Evolutionary conservation across 441 rosid genomes (phyloP), one percentile per base, ranked within the genome.

Genomic region (Eutrema salsugineum): DNA sequence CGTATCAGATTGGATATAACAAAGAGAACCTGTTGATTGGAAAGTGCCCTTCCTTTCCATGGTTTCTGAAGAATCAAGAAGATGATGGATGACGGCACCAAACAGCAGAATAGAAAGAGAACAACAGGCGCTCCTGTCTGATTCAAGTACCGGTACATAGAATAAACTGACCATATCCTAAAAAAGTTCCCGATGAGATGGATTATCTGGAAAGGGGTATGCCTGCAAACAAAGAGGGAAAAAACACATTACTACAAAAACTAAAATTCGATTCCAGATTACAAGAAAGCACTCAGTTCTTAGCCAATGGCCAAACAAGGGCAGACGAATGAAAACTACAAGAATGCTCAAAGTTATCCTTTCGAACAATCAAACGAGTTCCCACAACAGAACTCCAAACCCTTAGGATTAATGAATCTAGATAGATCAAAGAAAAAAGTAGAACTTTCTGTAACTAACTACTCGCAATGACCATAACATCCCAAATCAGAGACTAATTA

Each of bases 141-240:
- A 63, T 82, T 77, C 82, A 94, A 83, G 79, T 92, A 94, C 2
- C 79, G 85, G 64, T 88, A 88, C 94, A 87, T 85, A 32, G 97
- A 89, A 75, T 94, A 90, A 48, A 94, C 91, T 19, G 99, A 94
- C 99, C 99, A 94, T 83, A 92, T 92, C 81, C 98, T 84, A 54
- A 90, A 78, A 22, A 94, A 87, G 83, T 85, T 89, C 9, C 98
- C 94, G 36, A 84, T 61, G 24, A 90, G 39, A 68, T 94, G 99
- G 24, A 92, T 64, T 77, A 94, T 84, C 86, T 94, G 97, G 73
- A 92, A 80, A 14, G 97, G 96, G 2, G 87, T 77, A 49, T 88
- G 87, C 86, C 99, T 94, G 80, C 70, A 82, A 47, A 36, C 30
- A 68, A 73, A 70, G 62, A 70, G 0, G 27, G 56, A 8, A 28